Conservation (phyloP, 1,284 basidiomycete species). For the Athelia sp. region DNA sequence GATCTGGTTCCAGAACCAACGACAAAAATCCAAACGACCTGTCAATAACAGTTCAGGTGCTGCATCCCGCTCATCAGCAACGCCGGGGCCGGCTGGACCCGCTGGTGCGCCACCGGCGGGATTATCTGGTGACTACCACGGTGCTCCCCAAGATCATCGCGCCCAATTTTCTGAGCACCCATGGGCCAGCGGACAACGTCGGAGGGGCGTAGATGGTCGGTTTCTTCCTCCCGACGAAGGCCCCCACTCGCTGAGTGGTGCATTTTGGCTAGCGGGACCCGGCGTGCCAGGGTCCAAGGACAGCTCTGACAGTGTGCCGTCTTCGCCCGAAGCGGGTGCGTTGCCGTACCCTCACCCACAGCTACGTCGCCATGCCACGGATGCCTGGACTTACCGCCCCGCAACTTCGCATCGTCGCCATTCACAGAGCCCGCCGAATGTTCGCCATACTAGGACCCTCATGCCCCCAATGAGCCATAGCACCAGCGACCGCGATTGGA, state of each 20-base stretch:
- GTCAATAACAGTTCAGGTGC: slow-evolving; percentile 30
- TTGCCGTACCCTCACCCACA: background rate
- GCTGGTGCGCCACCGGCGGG: slow-evolving; percentile 40
- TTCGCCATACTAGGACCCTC: background rate
- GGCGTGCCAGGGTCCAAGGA: slow-evolving; percentile 49
- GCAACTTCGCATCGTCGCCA: slow-evolving; percentile 2
- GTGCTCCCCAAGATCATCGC: slow-evolving; percentile 12
- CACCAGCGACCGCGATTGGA: background rate
- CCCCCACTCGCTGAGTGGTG: slow-evolving; percentile 13
- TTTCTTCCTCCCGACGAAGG: slow-evolving; percentile 3
- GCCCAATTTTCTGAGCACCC: slow-evolving; percentile 11
- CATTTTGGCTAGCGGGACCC: slow-evolving; percentile 38
- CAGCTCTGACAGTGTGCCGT: background rate
- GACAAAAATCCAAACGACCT: slow-evolving; percentile 74
- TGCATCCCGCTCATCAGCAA: background rate
- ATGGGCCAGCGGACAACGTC: slow-evolving; percentile 2
- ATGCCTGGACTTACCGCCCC: slow-evolving; percentile 3
- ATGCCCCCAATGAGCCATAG: background rate
- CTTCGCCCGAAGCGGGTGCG: background rate
- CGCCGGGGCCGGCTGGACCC: slow-evolving; percentile 20
- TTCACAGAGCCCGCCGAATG: background rate
- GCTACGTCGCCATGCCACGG: background rate
- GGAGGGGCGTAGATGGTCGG: background rate
- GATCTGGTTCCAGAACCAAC: slow-evolving; percentile 88
- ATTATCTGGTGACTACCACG: slow-evolving; percentile 36